A percentile compares a stretch with the other conserved stretches of the same genome.
phyloP scores from a whole-genome alignment of 2,329 filamentous ascomycete species.

The Diaporthe sp. region DNA sequence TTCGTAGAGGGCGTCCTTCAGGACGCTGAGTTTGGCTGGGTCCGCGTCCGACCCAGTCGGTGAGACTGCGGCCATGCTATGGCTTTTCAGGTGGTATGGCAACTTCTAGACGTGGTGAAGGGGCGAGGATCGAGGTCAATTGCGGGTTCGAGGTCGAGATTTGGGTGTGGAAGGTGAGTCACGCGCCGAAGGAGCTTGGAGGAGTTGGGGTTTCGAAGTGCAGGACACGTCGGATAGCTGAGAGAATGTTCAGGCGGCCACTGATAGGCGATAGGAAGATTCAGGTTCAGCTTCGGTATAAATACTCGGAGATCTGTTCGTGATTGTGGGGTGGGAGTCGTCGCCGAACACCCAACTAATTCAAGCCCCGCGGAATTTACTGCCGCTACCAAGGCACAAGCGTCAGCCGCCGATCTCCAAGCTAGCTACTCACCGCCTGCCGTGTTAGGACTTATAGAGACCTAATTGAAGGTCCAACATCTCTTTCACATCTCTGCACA shows the following conservation, averaged over 20 bases:
- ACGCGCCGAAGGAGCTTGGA: not conserved
- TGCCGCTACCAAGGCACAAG: conserved; percentile 2
- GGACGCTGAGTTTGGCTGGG: conserved; percentile 56
- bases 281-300: not conserved
- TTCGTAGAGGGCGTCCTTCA: conserved; percentile 68
- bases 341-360: not conserved
- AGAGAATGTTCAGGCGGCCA: not conserved
- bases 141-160: not conserved
- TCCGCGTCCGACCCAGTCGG: conserved; percentile 37
- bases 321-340: not conserved
- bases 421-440: conserved; percentile 17
- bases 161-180: conserved; percentile 9
- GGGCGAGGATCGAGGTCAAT: not conserved
- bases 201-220: not conserved
- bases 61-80: conserved; percentile 27
- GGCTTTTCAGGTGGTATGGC: not conserved
- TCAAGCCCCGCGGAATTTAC: conserved; percentile 30
- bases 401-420: conserved; percentile 7
- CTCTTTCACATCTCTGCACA: not conserved
- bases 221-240: not conserved
- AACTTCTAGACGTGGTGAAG: not conserved
- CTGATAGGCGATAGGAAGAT: not conserved
- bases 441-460: not conserved
- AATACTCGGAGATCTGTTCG: not conserved
- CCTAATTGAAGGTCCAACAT: too few species aligned